phyloP scores from a whole-genome alignment of 495 filamentous ascomycete genomes.

The Lichenothelia convexa region DNA sequence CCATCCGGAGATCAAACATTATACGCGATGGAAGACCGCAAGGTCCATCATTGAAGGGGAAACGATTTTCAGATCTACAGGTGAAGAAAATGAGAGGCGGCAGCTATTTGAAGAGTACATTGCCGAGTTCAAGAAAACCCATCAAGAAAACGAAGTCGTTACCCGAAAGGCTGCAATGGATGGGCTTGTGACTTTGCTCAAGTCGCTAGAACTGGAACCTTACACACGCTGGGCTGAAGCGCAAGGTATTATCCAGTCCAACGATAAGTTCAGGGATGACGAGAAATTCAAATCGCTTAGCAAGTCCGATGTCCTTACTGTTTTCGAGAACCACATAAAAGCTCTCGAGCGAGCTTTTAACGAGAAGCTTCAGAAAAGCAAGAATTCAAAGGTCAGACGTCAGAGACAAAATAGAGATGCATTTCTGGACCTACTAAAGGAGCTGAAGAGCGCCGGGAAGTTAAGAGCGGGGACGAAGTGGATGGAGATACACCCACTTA shows the following conservation, averaged over 20 bases:
- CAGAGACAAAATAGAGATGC: slow-evolving; percentile 73
- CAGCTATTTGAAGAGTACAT: slow-evolving; percentile 94
- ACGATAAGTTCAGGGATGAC: slow-evolving; percentile 64
- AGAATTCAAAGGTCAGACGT: slow-evolving; percentile 55
- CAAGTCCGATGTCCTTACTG: slow-evolving; percentile 78
- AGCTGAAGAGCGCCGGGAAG: slow-evolving; percentile 56
- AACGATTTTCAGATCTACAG: slow-evolving; percentile 81
- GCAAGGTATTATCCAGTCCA: slow-evolving; percentile 59
- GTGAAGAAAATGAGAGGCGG: slow-evolving; percentile 72
- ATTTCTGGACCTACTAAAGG: slow-evolving; percentile 53
- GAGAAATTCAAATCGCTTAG: slow-evolving; percentile 75
- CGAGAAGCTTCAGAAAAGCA: slow-evolving; percentile 71
- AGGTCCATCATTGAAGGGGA: slow-evolving; percentile 89
- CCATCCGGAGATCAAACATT: slow-evolving; percentile 94
- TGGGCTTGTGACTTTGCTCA: slow-evolving; percentile 62
- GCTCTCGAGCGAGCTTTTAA: slow-evolving; percentile 76
- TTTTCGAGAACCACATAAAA: slow-evolving; percentile 91
- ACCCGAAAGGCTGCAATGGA: slow-evolving; percentile 70
- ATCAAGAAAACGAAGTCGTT: slow-evolving; percentile 53
- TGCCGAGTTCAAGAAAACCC: slow-evolving; percentile 56
- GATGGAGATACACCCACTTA: slow-evolving; percentile 59
- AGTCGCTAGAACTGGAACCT: slow-evolving; percentile 70
- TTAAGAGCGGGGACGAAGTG: slow-evolving; percentile 86
- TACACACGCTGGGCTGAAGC: slow-evolving; percentile 93
- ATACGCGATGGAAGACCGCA: slow-evolving; percentile 94